Evolutionary conservation across 805 yeast species (phyloP), one percentile per base, ranked within the genome.

Genomic region (Saccharomycopsis fermentans): DNA sequence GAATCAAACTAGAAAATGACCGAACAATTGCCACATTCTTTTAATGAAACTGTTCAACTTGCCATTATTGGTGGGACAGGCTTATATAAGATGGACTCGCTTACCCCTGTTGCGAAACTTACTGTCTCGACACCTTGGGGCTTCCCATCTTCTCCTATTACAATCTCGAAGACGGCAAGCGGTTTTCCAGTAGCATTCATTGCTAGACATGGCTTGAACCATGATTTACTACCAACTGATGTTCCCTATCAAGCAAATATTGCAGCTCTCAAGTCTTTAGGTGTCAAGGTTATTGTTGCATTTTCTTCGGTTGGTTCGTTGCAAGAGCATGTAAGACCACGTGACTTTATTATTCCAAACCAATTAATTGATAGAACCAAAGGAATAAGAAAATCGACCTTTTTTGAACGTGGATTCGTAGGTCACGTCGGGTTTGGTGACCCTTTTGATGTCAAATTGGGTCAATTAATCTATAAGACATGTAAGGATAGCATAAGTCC

Each of bases 61-160:
- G 98, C 96, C 37, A 82, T 94, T 65, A 94, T 94, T 70, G 99
- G 99, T 47, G 99, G 99, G 47, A 94, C 99, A 4, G 99, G 99
- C n/a, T 79, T 94, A 34, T 94, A 94, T 76, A 87, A 88, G 59
- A 77, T 94, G 59, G 88, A 86, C 47, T 83, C 88, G 59, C 77
- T 94, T 58, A 80, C 84, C 54, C 95, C 96, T 3, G 96, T 92
- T 52, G 96, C 97, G 16, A 77, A 85, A 65, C 73, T 94, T 48
- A 82, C 89, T 16, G 73, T 90, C 59, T 80, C 86, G 19, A 94
- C 99, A 3, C 99, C 99, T 24, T 94, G 98, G 98, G 99, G 99
- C 11, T 80, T 79, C 64, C 97, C 99, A 24, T 90, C 97, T 4
- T 86, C 96, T 14, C 91, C 97, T 43, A 87, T 94, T 68, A 91